phyloP scores from a whole-genome alignment of 225 moss, liverwort and hornwort genomes.

The Pseudoscleropodium purum region DNA sequence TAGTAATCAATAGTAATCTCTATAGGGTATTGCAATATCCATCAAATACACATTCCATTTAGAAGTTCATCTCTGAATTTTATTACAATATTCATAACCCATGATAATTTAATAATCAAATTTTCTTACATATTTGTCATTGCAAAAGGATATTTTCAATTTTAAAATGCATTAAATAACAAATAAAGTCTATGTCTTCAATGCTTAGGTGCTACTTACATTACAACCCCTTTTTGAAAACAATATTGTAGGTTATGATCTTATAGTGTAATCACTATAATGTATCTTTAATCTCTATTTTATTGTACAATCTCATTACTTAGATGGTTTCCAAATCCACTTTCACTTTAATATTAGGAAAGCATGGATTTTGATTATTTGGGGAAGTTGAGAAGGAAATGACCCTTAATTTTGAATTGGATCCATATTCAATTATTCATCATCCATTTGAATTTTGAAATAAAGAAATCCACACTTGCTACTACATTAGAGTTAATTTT shows the following conservation, averaged over 20 bases:
- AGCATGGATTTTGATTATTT: neutral
- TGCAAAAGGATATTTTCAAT: neutral
- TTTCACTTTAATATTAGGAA: neutral
- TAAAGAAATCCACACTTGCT: fast-evolving
- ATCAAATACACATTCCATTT: too few relatives aligned
- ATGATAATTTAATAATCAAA: neutral
- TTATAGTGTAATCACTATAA: neutral
- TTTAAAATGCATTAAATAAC: neutral
- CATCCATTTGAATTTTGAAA: neutral
- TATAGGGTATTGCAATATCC: too few relatives aligned
- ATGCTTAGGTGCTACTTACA: neutral
- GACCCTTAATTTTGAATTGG: neutral
- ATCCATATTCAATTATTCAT: too few relatives aligned
- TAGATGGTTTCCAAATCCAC: neutral
- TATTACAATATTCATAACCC: neutral
- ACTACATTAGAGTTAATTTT: too few relatives aligned
- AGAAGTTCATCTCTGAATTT: neutral
- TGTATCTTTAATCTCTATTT: neutral
- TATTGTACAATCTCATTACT: neutral
- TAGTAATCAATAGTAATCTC: too few relatives aligned
- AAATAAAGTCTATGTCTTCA: neutral
- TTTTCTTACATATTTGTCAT: neutral
- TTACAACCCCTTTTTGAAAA: neutral
- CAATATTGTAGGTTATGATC: neutral
- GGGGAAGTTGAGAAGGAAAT: neutral